Base-by-base conservation (phyloP, 148 eudicot species). In the Cornus florida region DNA sequence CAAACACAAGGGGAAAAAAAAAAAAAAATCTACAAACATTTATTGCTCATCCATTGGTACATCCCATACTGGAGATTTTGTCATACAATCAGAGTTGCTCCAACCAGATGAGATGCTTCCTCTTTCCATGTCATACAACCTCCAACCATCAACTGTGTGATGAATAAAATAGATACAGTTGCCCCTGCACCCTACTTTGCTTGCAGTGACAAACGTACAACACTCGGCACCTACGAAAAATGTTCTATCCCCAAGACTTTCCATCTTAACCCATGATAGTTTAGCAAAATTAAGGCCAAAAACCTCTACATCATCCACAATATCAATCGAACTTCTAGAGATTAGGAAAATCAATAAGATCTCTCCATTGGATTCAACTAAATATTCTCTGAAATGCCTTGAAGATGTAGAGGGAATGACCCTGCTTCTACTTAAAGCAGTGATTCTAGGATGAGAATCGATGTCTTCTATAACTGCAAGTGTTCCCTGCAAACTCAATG, bases 251-350 rank as follows among this genome's bases (percentile, higher is more conserved):
- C 84, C 83, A 28, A 86, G 67, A 7, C 64, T 74, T 50, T 81
- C 76, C 76, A 83, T 39, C 70, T 79, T 86, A 11, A 68, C 80
- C 89, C 89, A 83, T 48, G 76, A 75, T 1, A 81, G 78, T 8
- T 46, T 69, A 13, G 12, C 28, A 62, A 78, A 20, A 5, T 75
- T 41, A 48, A 83, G 84, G 64, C 66, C 6, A 43, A 66, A 72
- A 71, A 86, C 80, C 78, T 86, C 84, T 0, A 83, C 89, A 43
- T 73, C 33, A 2, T 84, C 89, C 71, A 82, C 81, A 20, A 62
- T 20, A 1, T 56, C 57, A 17, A 74, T 83, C 0, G 71, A 75
- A 59, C 69, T 75, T 53, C 31, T 71, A 10, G 70, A 81, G 24
- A 83, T 59, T 14, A 86, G 67, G 38, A 86, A 86, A 33, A 83